These are phyloP conservation scores for Rhodotorula sp. DNA, from an alignment of 1,284 basidiomycete species.

Conservation along the genomic window DNA sequence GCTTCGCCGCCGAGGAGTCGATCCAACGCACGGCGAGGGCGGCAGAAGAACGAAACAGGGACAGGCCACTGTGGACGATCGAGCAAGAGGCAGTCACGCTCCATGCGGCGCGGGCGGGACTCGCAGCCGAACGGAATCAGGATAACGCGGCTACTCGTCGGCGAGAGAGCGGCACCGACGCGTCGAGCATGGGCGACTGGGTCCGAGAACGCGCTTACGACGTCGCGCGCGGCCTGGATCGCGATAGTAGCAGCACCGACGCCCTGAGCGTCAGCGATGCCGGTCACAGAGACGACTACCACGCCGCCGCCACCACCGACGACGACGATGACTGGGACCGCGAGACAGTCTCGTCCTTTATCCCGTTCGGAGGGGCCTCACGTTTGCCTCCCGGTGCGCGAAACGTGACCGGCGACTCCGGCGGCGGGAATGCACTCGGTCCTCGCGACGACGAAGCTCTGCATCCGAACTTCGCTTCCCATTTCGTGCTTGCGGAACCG, in stretches of 20 bases:
- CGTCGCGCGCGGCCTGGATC: not conserved
- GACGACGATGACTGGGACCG: conserved; percentile 12
- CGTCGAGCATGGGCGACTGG: conserved; percentile 3
- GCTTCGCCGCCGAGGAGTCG: not conserved
- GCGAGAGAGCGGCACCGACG: not conserved
- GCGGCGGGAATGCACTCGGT: no score
- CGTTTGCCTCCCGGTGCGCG: not conserved
- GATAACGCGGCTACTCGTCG: not conserved
- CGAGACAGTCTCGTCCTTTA: conserved; percentile 4
- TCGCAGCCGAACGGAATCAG: no score
- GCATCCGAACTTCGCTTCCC: not conserved
- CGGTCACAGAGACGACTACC: not conserved
- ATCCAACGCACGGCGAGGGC: not conserved
- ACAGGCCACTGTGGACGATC: no score
- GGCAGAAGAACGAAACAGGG: not conserved
- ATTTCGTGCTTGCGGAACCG: not conserved
- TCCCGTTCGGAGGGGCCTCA: not conserved
- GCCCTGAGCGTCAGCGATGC: not conserved
- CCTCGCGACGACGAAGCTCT: not conserved
- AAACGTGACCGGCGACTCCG: no score
- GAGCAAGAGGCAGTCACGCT: no score
- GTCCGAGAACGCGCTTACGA: not conserved
- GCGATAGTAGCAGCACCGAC: no score
- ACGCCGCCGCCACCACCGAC: not conserved
- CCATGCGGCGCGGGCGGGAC: no score